Base-by-base conservation (phyloP, 75 land plant species). In the Pseudotsuga menziesii region DNA sequence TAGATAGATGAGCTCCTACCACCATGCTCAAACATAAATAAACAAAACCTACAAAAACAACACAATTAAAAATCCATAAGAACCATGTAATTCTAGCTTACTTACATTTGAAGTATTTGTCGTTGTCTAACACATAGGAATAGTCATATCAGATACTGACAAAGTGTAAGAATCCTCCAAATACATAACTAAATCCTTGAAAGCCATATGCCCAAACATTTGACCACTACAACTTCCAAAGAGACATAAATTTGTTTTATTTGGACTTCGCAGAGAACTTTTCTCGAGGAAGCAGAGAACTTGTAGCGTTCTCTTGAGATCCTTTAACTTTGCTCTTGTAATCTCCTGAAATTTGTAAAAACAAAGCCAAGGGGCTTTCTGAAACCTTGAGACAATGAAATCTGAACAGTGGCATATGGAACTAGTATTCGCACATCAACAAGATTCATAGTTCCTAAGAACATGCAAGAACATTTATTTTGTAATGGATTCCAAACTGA, bases 371-470 rank as follows among this genome's bases (percentile, higher is more conserved):
- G 54, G 62, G 82, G 77, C 70, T 77, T 83, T 19, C 77, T 72
- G 20, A 44, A 55, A 78, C 78, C 76, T 55, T 81, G 76, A 36
- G 77, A 16, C 15, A 73, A 58, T 35, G 84, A 81, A 69, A 91
- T 58, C 52, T 78, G 78, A 69, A 89, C 78, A 19, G 78, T 76
- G 29, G 89, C 57, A 35, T 87, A 89, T 20, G 84, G 83, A 25
- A 80, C 81, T 20, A 91, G 93, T 61, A 80, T 57, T 55, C 80
- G 75, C 14, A 62, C 19, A 29, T 81, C 81, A 23, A 19, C 69
- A 61, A 29, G 32, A 23, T 75, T 82, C 56, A 81, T 54, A 4
- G 57, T 4, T 23, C 22, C 75, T 25, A 55, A 23, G 32, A 56
- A 73, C 56, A 55, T 54, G 35, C 32, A 73, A 73, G 75, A 73